Evolutionary conservation across 2,329 filamentous ascomycete species (phyloP).

Genomic region (Trichoderma breve): DNA sequence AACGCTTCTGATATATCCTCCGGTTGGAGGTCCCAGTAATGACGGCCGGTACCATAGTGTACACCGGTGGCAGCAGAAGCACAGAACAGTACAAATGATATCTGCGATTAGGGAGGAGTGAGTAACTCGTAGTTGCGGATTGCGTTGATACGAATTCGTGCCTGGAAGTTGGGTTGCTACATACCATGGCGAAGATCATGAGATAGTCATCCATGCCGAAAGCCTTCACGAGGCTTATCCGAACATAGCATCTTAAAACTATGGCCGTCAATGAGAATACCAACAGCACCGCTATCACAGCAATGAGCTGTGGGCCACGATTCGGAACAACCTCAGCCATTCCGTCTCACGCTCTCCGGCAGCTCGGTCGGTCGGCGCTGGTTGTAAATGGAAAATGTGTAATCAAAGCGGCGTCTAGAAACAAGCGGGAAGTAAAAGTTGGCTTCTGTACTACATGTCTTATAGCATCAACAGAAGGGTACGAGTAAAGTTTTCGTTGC

Average conservation of each 20-base stretch:
- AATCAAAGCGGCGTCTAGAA: not conserved
- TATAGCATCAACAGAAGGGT: not conserved
- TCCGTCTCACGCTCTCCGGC: not conserved
- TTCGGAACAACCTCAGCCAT: not conserved
- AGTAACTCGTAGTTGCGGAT: not conserved
- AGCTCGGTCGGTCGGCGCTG: not conserved
- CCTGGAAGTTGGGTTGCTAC: not conserved
- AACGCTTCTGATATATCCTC: not conserved
- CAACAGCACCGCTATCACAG: not conserved
- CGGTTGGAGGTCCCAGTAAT: not conserved
- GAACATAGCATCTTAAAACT: not conserved
- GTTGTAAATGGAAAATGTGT: not conserved
- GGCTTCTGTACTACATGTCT: not conserved
- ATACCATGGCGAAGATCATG: not conserved
- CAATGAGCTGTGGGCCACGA: not conserved
- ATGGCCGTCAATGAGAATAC: not conserved
- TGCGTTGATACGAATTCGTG: no score
- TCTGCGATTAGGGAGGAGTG: not conserved
- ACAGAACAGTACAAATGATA: not conserved
- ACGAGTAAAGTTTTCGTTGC: not conserved
- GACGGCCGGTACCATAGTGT: not conserved
- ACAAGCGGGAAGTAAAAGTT: not conserved
- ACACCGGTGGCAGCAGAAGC: not conserved
- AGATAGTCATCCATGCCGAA: not conserved
- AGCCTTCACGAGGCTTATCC: not conserved